Conservation (phyloP, 495 filamentous ascomycete genomes). For the Aspergillus incahuasiensis region DNA sequence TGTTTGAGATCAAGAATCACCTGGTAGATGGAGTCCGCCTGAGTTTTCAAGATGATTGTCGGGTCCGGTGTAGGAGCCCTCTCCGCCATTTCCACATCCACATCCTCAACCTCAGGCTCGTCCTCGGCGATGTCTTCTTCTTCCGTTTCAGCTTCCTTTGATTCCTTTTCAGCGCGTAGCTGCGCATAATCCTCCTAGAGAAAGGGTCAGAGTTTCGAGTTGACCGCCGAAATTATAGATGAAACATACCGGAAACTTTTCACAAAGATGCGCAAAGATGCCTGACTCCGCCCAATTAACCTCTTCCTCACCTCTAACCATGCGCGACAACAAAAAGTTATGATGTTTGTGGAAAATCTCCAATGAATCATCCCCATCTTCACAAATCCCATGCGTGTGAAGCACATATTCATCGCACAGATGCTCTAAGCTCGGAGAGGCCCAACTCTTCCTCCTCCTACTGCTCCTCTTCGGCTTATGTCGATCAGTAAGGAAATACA, state of each 20-base stretch:
- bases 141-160: slow-evolving; percentile 23
- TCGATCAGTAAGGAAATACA: slow-evolving; percentile 61
- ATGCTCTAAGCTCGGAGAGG: slow-evolving; percentile 31
- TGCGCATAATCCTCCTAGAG: slow-evolving; percentile 41
- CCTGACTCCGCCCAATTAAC: slow-evolving; percentile 52
- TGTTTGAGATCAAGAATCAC: slow-evolving; percentile 35
- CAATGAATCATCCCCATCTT: slow-evolving; percentile 44
- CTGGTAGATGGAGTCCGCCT: slow-evolving; percentile 36
- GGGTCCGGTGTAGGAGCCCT: slow-evolving; percentile 25
- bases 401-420: slow-evolving; percentile 43
- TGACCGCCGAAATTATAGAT: not conserved
- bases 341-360: slow-evolving; percentile 51
- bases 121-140: slow-evolving; percentile 22
- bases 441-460: slow-evolving; percentile 22
- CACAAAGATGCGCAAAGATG: slow-evolving; percentile 48
- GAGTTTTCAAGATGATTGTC: slow-evolving; percentile 28
- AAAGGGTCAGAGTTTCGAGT: slow-evolving; percentile 6
- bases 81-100: slow-evolving; percentile 20
- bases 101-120: slow-evolving; percentile 19
- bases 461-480: slow-evolving; percentile 35
- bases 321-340: slow-evolving; percentile 52
- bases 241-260: slow-evolving; percentile 43
- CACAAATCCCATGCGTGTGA: slow-evolving; percentile 42
- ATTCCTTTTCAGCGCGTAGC: slow-evolving; percentile 30
- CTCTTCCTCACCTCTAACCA: slow-evolving; percentile 53